These are phyloP conservation scores for Solanum pinnatisectum DNA, from an alignment of 257 asterid genomes.

Conservation along the genomic window DNA sequence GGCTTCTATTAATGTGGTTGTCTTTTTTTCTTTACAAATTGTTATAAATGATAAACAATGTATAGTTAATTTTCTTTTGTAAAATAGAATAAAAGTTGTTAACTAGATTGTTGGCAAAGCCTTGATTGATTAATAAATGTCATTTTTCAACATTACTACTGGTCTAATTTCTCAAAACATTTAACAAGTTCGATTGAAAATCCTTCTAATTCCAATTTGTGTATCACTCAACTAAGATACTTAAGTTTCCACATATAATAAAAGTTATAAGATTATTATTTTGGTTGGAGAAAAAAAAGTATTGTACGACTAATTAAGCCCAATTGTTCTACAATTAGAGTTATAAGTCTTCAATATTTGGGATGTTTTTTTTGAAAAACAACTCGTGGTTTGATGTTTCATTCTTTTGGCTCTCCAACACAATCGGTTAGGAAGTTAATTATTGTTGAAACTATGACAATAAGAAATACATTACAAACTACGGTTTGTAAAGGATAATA, in stretches of 20 bases:
- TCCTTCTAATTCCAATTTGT: too few relatives aligned
- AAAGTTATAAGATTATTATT: background rate
- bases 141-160: background rate
- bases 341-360: background rate
- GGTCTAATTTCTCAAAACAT: background rate
- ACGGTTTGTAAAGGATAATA: background rate
- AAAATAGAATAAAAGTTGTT: background rate
- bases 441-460: too few relatives aligned
- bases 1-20: background rate
- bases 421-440: too few relatives aligned
- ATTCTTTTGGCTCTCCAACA: too few relatives aligned
- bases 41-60: background rate
- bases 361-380: too few relatives aligned
- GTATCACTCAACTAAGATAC: background rate
- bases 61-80: background rate
- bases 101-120: background rate
- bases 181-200: background rate
- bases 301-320: background rate
- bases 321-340: background rate
- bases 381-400: too few relatives aligned
- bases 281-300: background rate
- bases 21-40: background rate
- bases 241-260: background rate
- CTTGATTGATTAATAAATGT: background rate
- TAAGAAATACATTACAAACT: too few relatives aligned